Percentiles rank a stretch among this genome's conserved stretches.
phyloP scores from a whole-genome alignment of 2,329 filamentous ascomycete species.

The Botryotinia convoluta region DNA sequence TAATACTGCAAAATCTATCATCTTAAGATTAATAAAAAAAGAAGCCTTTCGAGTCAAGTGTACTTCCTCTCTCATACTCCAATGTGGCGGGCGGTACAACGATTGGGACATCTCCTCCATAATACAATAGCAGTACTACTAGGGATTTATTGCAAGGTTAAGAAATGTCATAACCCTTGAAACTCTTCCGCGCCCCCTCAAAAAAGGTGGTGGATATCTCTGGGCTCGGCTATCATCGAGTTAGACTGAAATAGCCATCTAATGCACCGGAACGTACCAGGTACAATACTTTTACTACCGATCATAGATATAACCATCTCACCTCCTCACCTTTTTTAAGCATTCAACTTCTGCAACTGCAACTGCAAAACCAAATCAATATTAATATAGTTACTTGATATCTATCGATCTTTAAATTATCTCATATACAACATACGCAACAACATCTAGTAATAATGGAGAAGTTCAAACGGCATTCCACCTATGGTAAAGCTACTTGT shows the following conservation, averaged over 20 bases:
- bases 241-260: conserved; percentile 5
- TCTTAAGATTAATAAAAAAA: not conserved
- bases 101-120: not conserved
- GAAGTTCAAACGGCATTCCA: conserved; percentile 7
- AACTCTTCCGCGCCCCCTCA: not conserved
- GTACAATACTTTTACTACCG: not conserved
- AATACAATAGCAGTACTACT: not conserved
- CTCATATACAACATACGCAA: not conserved
- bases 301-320: conserved; percentile 13
- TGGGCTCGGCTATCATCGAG: conserved; percentile 7
- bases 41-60: not conserved
- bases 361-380: too few species aligned
- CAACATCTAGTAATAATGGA: not conserved
- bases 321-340: not conserved
- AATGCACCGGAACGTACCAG: not conserved
- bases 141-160: not conserved
- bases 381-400: not conserved
- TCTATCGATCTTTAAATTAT: not conserved
- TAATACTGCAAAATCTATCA: not conserved
- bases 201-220: not conserved
- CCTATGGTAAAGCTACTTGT: conserved; percentile 14
- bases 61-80: not conserved
- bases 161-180: not conserved
- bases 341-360: not conserved
- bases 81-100: not conserved